Percentiles rank a stretch among this genome's conserved stretches.
Conservation (phyloP, 1,284 basidiomycete genomes). For the Leccinum subspadiceum region DNA sequence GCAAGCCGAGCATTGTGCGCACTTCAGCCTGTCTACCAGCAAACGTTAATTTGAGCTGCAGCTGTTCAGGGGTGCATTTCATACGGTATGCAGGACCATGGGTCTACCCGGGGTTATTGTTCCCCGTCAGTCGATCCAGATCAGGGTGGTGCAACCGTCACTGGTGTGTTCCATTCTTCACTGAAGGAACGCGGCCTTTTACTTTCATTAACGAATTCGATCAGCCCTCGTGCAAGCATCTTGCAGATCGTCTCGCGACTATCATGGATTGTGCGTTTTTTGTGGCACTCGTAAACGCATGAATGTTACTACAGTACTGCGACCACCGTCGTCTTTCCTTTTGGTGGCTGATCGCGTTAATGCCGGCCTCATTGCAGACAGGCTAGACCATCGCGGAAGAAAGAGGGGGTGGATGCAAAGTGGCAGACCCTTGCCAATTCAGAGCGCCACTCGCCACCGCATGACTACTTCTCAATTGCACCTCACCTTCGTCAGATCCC, state of each 20-base stretch:
- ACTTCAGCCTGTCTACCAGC: not conserved
- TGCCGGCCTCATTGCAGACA: conserved; percentile 18
- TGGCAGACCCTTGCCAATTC: conserved; percentile 7
- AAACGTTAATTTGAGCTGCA: not conserved
- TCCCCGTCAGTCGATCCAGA: not conserved
- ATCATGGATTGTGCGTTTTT: conserved; percentile 10
- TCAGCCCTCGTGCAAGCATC: not conserved
- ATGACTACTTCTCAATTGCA: not conserved
- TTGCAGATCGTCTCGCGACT: conserved; percentile 18
- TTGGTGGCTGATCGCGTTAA: conserved; percentile 7
- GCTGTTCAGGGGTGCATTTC: not conserved
- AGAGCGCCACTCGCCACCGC: not conserved
- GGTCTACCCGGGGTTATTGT: not conserved
- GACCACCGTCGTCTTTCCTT: conserved; percentile 3
- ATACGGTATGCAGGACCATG: not conserved
- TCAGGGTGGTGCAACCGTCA: conserved; percentile 1
- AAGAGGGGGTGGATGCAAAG: conserved; percentile 4
- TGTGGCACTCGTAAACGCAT: conserved; percentile 4
- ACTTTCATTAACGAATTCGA: not conserved
- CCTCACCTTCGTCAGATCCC: conserved; percentile 1
- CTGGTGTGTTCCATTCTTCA: conserved; percentile 7
- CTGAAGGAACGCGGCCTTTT: conserved; percentile 3
- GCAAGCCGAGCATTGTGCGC: not conserved
- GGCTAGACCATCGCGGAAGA: conserved; percentile 8
- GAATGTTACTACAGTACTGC: not conserved